Conservation (phyloP, 306 rosid genomes). For the Prunus campanulata region DNA sequence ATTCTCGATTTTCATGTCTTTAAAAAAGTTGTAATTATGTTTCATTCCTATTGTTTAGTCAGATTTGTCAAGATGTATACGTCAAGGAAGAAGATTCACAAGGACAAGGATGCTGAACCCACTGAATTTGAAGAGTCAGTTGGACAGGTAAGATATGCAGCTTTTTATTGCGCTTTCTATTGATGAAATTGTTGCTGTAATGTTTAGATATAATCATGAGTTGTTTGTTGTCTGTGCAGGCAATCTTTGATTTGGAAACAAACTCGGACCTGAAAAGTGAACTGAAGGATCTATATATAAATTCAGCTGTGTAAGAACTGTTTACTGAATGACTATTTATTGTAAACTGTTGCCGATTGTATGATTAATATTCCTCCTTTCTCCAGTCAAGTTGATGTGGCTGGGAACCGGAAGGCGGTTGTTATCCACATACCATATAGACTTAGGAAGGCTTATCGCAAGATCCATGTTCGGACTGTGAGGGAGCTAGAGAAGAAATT, state of each 20-base stretch:
- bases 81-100: constrained; percentile 67
- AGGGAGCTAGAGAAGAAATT: too few species aligned
- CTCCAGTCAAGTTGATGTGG: constrained; percentile 32
- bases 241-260: constrained; percentile 47
- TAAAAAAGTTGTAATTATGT: too few species aligned
- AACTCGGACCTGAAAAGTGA: constrained; percentile 72
- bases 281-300: constrained; percentile 64
- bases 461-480: constrained; percentile 57
- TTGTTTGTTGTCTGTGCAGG: neutral
- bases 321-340: too few species aligned
- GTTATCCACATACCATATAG: constrained; percentile 63
- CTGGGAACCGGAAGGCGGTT: constrained; percentile 69
- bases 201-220: neutral
- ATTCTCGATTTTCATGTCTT: too few species aligned
- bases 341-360: too few species aligned
- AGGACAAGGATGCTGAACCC: constrained; percentile 64
- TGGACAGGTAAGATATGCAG: constrained; percentile 47
- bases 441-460: constrained; percentile 64
- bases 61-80: constrained; percentile 58
- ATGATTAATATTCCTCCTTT: too few species aligned
- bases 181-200: neutral
- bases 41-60: neutral
- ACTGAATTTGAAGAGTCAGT: constrained; percentile 70
- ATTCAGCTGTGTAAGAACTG: constrained; percentile 45
- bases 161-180: neutral